Percentiles rank a stretch among this genome's conserved stretches.
Conservation (phyloP, 495 filamentous ascomycete genomes). For the Gamarada debralockiae region DNA sequence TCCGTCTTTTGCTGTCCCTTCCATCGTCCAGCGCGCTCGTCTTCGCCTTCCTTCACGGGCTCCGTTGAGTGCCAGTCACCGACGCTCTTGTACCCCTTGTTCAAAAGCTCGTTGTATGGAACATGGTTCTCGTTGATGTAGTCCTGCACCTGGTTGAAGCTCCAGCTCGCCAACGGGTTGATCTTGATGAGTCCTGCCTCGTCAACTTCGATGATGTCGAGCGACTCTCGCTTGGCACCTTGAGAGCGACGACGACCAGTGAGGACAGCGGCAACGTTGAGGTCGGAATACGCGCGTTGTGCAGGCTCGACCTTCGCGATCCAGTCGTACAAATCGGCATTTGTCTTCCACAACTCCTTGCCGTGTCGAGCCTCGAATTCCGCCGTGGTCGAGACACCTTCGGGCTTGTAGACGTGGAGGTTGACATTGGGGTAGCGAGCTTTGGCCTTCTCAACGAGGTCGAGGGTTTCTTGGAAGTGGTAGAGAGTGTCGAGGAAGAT, state of each 20-base stretch:
- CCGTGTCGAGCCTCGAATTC: slow-evolving; percentile 84
- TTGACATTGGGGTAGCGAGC: slow-evolving; percentile 71
- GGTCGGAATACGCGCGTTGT: slow-evolving; percentile 83
- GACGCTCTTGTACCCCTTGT: slow-evolving; percentile 92
- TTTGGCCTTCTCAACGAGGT: slow-evolving; percentile 74
- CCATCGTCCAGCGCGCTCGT: slow-evolving; percentile 96
- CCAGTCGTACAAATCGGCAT: slow-evolving; percentile 92
- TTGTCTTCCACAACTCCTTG: slow-evolving; percentile 77
- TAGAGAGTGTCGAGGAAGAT: slow-evolving; percentile 97
- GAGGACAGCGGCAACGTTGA: slow-evolving; percentile 86
- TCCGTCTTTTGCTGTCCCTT: slow-evolving; percentile 93
- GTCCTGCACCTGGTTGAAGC: slow-evolving; percentile 80
- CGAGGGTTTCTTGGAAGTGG: slow-evolving; percentile 88
- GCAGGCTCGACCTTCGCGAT: slow-evolving; percentile 96
- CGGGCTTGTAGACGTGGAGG: slow-evolving; percentile 86
- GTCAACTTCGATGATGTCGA: slow-evolving; percentile 88
- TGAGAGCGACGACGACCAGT: slow-evolving; percentile 93
- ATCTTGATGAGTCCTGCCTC: slow-evolving; percentile 93
- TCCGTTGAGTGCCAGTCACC: slow-evolving; percentile 97
- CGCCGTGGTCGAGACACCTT: slow-evolving; percentile 58
- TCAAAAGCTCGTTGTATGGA: slow-evolving; percentile 88
- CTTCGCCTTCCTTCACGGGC: slow-evolving; percentile 84
- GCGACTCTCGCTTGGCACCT: slow-evolving; percentile 84
- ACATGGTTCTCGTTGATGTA: slow-evolving; percentile 85
- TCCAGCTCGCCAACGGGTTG: slow-evolving; percentile 98